Conservation (phyloP, 1,139 yeast genomes). For the Candida pseudoviswanathii region DNA sequence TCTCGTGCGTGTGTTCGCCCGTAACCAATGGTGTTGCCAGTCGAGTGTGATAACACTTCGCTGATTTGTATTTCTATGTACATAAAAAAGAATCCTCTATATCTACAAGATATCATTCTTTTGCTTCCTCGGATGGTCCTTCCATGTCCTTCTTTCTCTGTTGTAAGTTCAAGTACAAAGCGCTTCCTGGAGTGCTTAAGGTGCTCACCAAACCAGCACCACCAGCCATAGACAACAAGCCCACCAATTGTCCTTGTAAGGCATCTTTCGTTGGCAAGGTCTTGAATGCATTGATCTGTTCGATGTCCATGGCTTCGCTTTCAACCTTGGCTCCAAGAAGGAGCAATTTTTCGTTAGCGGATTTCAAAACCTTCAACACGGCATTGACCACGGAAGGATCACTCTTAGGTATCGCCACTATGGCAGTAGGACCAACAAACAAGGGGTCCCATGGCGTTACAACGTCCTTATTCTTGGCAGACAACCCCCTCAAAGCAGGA, state of each 20-base stretch:
- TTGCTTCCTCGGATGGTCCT: slow-evolving; percentile 11
- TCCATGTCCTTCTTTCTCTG: slow-evolving; percentile 53
- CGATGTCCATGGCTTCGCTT: slow-evolving; percentile 49
- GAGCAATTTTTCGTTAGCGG: slow-evolving; percentile 71
- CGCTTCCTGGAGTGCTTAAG: slow-evolving; percentile 65
- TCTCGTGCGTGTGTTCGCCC: neutral
- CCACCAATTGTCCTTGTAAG: slow-evolving; percentile 80
- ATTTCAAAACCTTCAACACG: slow-evolving; percentile 61
- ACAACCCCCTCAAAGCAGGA: slow-evolving; percentile 70
- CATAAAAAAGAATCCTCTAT: slow-evolving; percentile 4
- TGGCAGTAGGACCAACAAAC: slow-evolving; percentile 83
- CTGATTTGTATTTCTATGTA: slow-evolving; percentile 1
- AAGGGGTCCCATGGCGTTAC: slow-evolving; percentile 70
- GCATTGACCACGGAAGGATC: slow-evolving; percentile 70
- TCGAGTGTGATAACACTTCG: too few relatives aligned
- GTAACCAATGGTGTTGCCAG: neutral
- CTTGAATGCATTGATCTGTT: slow-evolving; percentile 64
- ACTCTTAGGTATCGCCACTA: slow-evolving; percentile 66
- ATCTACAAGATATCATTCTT: slow-evolving; percentile 10
- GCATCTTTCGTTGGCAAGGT: slow-evolving; percentile 70
- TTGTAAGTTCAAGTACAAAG: slow-evolving; percentile 73
- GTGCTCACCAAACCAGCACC: slow-evolving; percentile 91
- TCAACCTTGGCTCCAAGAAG: slow-evolving; percentile 86
- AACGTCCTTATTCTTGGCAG: slow-evolving; percentile 41
- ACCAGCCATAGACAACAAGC: slow-evolving; percentile 78